phyloP scores from a whole-genome alignment of 805 yeast genomes.

The Zygoascus biomembranicola region DNA sequence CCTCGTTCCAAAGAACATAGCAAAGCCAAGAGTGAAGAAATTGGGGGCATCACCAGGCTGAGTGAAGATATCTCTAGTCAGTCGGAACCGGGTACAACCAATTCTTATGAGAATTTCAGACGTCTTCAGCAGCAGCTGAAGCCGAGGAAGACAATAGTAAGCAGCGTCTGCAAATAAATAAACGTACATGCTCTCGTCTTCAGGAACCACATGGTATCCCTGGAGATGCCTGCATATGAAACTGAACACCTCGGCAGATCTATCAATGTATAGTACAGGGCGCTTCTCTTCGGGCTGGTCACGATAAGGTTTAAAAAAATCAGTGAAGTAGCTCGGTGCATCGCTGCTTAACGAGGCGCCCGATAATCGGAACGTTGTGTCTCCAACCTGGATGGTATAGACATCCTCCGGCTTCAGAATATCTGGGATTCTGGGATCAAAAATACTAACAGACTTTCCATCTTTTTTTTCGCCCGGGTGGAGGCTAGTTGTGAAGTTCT shows the following conservation, averaged over 20 bases:
- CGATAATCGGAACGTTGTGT: conserved; percentile 50
- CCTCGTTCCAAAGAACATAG: conserved; percentile 37
- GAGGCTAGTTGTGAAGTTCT: background rate
- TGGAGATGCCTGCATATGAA: conserved; percentile 55
- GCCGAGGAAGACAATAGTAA: conserved; percentile 57
- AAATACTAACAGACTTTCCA: background rate
- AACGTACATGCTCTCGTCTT: conserved; percentile 51
- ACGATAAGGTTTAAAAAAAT: conserved; percentile 39
- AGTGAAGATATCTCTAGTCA: conserved; percentile 47
- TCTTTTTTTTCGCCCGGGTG: background rate
- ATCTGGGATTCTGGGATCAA: conserved; percentile 20
- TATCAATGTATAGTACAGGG: conserved; percentile 52
- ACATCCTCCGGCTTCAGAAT: conserved; percentile 62
- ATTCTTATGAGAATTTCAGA: conserved; percentile 51
- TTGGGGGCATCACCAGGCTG: conserved; percentile 69
- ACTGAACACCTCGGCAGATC: conserved; percentile 63
- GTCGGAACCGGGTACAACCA: conserved; percentile 51
- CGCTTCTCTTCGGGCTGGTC: conserved; percentile 27
- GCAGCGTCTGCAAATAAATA: conserved; percentile 60
- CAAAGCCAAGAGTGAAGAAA: conserved; percentile 58
- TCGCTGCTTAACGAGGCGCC: conserved; percentile 84
- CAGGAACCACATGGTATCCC: conserved; percentile 64
- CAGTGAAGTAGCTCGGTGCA: conserved; percentile 82
- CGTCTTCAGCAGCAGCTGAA: conserved; percentile 41
- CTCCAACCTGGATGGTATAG: conserved; percentile 66